Evolutionary conservation across 495 filamentous ascomycete genomes (phyloP).

Genomic region (Hypoxylon lienhwacheense): DNA sequence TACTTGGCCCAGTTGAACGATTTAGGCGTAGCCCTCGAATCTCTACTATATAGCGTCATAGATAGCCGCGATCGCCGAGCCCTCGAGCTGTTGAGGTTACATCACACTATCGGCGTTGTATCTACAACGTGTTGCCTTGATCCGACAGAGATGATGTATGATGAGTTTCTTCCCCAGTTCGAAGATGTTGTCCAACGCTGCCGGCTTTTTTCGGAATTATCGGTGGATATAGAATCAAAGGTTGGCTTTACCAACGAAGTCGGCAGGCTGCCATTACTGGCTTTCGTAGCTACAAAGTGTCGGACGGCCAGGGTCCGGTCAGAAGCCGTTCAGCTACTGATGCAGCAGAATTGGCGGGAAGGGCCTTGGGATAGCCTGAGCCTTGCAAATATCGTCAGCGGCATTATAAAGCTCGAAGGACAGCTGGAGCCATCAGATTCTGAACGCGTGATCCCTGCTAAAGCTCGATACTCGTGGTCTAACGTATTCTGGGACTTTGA

Average conservation of each 20-base stretch:
- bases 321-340: slow-evolving; percentile 21
- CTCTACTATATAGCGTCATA: slow-evolving; percentile 10
- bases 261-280: slow-evolving; percentile 22
- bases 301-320: slow-evolving; percentile 13
- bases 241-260: slow-evolving; percentile 28
- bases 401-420: slow-evolving; percentile 29
- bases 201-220: slow-evolving; percentile 15
- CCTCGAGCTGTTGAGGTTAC: slow-evolving; percentile 29
- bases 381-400: slow-evolving; percentile 16
- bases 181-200: slow-evolving; percentile 28
- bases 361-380: slow-evolving; percentile 30
- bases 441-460: background rate
- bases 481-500: slow-evolving; percentile 37
- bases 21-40: slow-evolving; percentile 22
- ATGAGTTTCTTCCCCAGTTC: slow-evolving; percentile 28
- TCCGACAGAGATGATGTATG: slow-evolving; percentile 33
- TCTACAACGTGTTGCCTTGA: slow-evolving; percentile 30
- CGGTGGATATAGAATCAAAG: background rate
- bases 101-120: slow-evolving; percentile 17
- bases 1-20: slow-evolving; percentile 21
- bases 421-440: slow-evolving; percentile 8
- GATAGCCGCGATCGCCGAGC: slow-evolving; percentile 20
- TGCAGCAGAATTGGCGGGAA: slow-evolving; percentile 22
- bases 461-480: slow-evolving; percentile 28
- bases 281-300: slow-evolving; percentile 29